Conservation (phyloP, 2,329 filamentous ascomycete species). For the Tolypocladium cylindrosporum region DNA sequence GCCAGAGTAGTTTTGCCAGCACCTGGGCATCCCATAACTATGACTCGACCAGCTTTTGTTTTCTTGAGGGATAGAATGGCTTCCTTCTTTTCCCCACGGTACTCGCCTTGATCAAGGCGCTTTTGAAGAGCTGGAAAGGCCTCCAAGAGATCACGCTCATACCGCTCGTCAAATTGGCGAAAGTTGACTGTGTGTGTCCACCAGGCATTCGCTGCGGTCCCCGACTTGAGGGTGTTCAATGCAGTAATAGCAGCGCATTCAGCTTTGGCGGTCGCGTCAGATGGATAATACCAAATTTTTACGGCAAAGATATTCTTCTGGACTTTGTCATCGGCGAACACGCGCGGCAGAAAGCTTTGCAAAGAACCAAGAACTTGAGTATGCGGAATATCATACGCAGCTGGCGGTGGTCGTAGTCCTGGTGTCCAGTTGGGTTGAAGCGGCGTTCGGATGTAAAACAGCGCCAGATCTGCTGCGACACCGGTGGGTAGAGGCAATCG, state of each 20-base stretch:
- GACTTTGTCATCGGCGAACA: neutral
- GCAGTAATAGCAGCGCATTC: neutral
- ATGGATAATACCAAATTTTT: neutral
- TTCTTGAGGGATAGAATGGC: neutral
- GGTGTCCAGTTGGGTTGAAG: neutral
- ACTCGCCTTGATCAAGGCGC: neutral
- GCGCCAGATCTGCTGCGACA: neutral
- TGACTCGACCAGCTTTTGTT: neutral
- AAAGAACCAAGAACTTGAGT: neutral
- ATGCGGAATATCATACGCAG: neutral
- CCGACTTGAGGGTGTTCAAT: neutral
- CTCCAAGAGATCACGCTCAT: neutral
- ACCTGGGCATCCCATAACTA: neutral
- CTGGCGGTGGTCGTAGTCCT: neutral
- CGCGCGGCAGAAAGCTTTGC: no score
- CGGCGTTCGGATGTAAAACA: neutral
- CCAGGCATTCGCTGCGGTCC: neutral
- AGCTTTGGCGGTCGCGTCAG: neutral
- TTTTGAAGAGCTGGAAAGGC: neutral
- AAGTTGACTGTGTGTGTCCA: neutral
- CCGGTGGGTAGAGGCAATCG: neutral
- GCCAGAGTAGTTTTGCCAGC: neutral
- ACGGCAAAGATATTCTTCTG: neutral
- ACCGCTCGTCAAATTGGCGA: neutral
- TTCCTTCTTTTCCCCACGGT: neutral